Evolutionary conservation across 805 yeast genomes (phyloP).

Genomic region (Ogataea trehalophila): DNA sequence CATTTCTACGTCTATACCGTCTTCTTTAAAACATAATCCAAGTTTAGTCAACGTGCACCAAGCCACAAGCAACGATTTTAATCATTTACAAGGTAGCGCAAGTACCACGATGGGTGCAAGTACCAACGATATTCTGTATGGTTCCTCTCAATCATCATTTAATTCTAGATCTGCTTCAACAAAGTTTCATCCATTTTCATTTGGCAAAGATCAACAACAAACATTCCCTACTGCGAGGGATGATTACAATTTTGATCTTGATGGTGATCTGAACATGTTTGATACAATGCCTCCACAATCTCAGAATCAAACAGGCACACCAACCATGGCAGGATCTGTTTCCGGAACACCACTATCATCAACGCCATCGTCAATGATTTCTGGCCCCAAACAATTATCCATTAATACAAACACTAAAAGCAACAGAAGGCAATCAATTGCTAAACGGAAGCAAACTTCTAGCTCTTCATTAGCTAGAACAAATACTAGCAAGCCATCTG

Average conservation of each 20-base stretch:
- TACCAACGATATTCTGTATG: conserved; percentile 12
- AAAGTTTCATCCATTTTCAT: conserved; percentile 11
- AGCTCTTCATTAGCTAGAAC: not conserved
- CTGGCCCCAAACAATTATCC: not conserved
- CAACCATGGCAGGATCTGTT: not conserved
- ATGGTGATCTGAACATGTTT: conserved; percentile 27
- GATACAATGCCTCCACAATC: conserved; percentile 12
- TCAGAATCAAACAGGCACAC: not conserved
- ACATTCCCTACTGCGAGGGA: conserved; percentile 8
- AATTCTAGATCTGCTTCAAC: conserved; percentile 10
- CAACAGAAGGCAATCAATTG: conserved; percentile 14
- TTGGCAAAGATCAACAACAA: conserved; percentile 7
- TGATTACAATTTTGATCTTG: conserved; percentile 22
- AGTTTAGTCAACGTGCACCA: conserved; percentile 15
- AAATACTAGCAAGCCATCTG: not conserved
- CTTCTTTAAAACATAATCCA: conserved; percentile 19
- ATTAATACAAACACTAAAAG: conserved; percentile 4
- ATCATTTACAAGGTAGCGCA: not conserved
- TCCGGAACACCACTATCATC: not conserved
- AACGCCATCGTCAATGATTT: not conserved
- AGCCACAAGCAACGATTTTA: not conserved
- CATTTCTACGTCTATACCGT: conserved; percentile 18
- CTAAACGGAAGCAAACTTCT: conserved; percentile 12
- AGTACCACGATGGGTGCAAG: not conserved
- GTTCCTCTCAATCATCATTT: conserved; percentile 21